Conservation (phyloP, 2,329 filamentous ascomycete genomes). For the Lasiodiplodia sp. region DNA sequence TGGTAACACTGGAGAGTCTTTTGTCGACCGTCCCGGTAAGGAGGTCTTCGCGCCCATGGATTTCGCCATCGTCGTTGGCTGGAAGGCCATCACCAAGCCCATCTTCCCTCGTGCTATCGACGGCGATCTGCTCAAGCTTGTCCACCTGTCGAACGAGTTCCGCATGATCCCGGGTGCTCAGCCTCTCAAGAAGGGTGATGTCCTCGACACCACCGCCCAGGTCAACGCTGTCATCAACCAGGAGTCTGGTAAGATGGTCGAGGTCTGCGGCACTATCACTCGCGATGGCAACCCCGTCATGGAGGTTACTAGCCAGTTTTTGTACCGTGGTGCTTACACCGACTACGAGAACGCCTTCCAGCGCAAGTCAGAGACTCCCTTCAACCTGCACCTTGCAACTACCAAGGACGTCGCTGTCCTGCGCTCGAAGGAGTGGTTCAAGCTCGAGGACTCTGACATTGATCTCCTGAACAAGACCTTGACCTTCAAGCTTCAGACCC, state of each 20-base stretch:
- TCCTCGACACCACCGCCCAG: slow-evolving; percentile 89
- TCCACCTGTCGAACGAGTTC: slow-evolving; percentile 97
- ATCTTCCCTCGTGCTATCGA: slow-evolving; percentile 98
- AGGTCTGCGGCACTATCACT: slow-evolving; percentile 96
- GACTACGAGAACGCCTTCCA: slow-evolving; percentile 99
- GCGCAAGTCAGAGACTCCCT: slow-evolving; percentile 92
- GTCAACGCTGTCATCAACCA: slow-evolving; percentile 99
- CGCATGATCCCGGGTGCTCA: slow-evolving; percentile 96
- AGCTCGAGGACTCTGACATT: slow-evolving; percentile 81
- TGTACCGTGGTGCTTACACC: slow-evolving; percentile 91
- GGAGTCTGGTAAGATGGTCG: slow-evolving; percentile 98
- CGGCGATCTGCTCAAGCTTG: slow-evolving; percentile 92
- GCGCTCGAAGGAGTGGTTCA: slow-evolving; percentile 98
- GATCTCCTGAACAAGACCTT: slow-evolving; percentile 92
- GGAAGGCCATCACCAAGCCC: slow-evolving; percentile 99
- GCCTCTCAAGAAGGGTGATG: slow-evolving; percentile 93
- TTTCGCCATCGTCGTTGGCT: slow-evolving; percentile 96
- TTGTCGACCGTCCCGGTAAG: slow-evolving; percentile 94
- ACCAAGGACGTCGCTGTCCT: slow-evolving; percentile 93
- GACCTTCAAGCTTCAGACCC: slow-evolving; percentile 92
- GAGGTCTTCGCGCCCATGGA: slow-evolving; percentile 97
- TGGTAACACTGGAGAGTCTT: slow-evolving; percentile 96
- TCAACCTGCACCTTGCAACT: slow-evolving; percentile 87
- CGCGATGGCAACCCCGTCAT: slow-evolving; percentile 86
- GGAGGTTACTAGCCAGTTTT: slow-evolving; percentile 98